Percentiles rank a stretch among this genome's conserved stretches.
These are phyloP conservation scores for Hypocreales sp. DNA, from an alignment of 2,329 filamentous ascomycete genomes.

Conservation along the genomic window DNA sequence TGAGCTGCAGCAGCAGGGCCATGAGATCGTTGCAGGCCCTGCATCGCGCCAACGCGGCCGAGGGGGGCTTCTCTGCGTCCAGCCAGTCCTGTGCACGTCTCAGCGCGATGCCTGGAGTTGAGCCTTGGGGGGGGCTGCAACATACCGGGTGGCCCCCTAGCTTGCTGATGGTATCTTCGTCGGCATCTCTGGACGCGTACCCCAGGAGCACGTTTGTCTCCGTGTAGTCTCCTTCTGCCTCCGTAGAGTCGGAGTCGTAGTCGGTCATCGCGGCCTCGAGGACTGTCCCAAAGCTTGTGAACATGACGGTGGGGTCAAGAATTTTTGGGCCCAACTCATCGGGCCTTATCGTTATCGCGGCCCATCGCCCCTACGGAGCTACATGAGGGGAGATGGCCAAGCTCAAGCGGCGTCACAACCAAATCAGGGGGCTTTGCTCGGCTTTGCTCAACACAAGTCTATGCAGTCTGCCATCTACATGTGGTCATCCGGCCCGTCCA, in stretches of 20 bases:
- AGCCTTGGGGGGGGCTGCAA: not conserved
- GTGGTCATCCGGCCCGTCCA: constrained; percentile 43
- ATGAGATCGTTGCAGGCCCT: constrained; percentile 75
- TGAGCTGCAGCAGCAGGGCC: constrained; percentile 75
- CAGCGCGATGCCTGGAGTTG: too few relatives aligned
- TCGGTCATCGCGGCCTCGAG: constrained; percentile 33
- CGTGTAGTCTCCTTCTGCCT: constrained; percentile 51
- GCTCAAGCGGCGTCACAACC: too few relatives aligned
- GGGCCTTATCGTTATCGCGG: too few relatives aligned
- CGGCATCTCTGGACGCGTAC: constrained; percentile 67
- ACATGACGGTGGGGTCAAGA: constrained; percentile 21
- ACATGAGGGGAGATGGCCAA: too few relatives aligned
- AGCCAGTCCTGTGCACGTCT: constrained; percentile 59
- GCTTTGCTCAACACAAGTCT: constrained; percentile 22
- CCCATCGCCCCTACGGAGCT: too few relatives aligned
- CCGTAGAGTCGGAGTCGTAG: constrained; percentile 79
- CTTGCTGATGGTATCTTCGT: constrained; percentile 73
- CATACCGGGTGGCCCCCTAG: constrained; percentile 76
- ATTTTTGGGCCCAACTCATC: too few relatives aligned
- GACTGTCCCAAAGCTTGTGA: constrained; percentile 1
- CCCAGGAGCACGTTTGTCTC: constrained; percentile 83
- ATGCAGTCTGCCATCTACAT: constrained; percentile 23
- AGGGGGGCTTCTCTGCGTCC: constrained; percentile 52
- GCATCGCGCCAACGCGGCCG: constrained; percentile 67
- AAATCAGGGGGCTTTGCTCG: not conserved